Conservation (phyloP, 139 green algal genomes). For the Nannochloris sp. region DNA sequence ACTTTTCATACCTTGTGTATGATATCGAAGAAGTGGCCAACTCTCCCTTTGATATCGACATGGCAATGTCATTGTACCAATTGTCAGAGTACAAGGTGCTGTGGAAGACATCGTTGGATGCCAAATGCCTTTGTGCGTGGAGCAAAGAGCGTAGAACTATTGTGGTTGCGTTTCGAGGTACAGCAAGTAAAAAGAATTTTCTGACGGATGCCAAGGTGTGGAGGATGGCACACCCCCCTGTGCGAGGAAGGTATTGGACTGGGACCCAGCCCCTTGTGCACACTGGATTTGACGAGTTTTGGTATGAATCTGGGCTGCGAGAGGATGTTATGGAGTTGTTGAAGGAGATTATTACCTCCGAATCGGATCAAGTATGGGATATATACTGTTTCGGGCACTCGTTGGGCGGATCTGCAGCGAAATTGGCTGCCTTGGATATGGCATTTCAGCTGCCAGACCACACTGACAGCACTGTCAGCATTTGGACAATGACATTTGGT, state of each 20-base stretch:
- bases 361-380: neutral
- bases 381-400: conserved; percentile 1
- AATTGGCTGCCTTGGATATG: neutral
- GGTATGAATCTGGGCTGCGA: conserved; percentile 2
- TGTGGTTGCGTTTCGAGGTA: neutral
- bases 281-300: conserved; percentile 8
- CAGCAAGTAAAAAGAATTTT: neutral
- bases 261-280: conserved; percentile 21
- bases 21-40: neutral
- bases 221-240: conserved; percentile 14
- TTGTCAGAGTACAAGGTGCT: neutral
- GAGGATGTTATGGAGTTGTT: conserved; percentile 8
- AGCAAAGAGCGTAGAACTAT: neutral
- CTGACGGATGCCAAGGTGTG: neutral
- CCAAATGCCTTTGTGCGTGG: neutral
- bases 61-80: neutral
- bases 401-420: neutral
- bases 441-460: no score
- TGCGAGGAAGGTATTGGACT: conserved; percentile 14
- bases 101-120: neutral
- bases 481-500: conserved; percentile 33
- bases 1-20: conserved; percentile 43
- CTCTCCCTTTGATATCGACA: neutral
- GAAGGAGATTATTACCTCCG: neutral
- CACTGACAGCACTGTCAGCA: neutral